Evolutionary conservation across 306 rosid genomes (phyloP), one percentile per base, ranked within the genome.

Genomic region (Macrotyloma uniflorum): DNA sequence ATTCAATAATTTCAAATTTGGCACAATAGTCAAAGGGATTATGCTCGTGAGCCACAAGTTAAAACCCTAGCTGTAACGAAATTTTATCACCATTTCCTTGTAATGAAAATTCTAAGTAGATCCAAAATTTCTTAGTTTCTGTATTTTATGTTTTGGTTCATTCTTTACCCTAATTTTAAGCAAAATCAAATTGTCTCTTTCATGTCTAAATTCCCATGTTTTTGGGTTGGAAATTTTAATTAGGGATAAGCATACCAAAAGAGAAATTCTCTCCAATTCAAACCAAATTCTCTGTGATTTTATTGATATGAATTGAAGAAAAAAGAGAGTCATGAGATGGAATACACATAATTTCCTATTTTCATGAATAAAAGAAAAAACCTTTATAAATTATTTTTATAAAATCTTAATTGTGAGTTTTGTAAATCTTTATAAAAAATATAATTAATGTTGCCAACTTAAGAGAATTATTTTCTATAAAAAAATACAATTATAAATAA

Each of bases 101-200:
- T 36, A 14, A 55, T 45, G 12, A 65, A 22, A 20, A 2, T 1
- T 2, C 0, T 6, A 16, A 30, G 46, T 20, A 67, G 61, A 23
- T 58, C 53, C 9, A 46, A 22, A 36, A 15, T 70, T 51, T 42
- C 54, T 32, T 30, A 20, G 82, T 66, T 64, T 70, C 45, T 53
- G 77, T 66, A 71, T 67, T 50, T 49, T 19, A 24, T 30, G 40
- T 5, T 9, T 53, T 3, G 10, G 4, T 30, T 69, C 16, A 26
- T 49, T 75, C 28, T 15, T 68, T 42, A 40, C 50, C 75, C 42
- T 1, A 50, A 30, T n/a, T 33, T 38, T 38, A 22, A 53, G 77
- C 28, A 72, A 68, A 77, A 70, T 51, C 77, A 69, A 82, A 49
- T 33, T 58, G 59, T 85, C 83, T 12, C 45, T 45, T 62, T 51